Percentiles rank a stretch among this genome's conserved stretches.
Evolutionary conservation across 176 grass and related monocot species (phyloP).

Genomic region (Paspalum vaginatum): DNA sequence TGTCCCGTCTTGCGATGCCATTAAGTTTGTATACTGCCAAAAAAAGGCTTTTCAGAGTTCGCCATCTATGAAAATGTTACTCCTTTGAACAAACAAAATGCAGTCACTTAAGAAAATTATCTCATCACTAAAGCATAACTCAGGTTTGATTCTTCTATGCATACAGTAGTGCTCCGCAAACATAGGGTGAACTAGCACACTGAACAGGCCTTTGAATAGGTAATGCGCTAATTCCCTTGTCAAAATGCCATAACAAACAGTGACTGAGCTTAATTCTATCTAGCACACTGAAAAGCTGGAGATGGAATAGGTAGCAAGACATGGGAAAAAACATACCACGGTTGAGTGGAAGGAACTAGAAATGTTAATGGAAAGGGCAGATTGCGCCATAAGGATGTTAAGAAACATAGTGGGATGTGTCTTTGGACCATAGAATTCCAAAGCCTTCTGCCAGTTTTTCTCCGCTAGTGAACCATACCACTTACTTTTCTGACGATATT

Average conservation of each 20-base stretch:
- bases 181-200: neutral
- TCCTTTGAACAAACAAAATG: conserved; percentile 12
- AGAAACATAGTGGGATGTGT: conserved; percentile 89
- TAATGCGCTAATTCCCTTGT: neutral
- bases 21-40: neutral
- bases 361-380: conserved; percentile 61
- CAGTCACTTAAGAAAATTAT: conserved; percentile 8
- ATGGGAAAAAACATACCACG: conserved; percentile 58
- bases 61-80: neutral
- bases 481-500: conserved; percentile 77
- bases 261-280: conserved; percentile 3
- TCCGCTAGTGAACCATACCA: conserved; percentile 89
- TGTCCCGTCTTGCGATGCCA: too few relatives aligned
- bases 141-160: neutral
- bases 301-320: neutral
- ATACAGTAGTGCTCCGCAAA: neutral
- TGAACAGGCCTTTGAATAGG: neutral
- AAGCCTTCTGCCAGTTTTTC: conserved; percentile 84
- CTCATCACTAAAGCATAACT: conserved; percentile 7
- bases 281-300: conserved; percentile 20
- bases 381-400: conserved; percentile 86
- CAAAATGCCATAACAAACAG: conserved; percentile 17
- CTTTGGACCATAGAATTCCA: conserved; percentile 86
- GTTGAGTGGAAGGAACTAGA: conserved; percentile 60
- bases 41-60: neutral